Conservation (phyloP, 208 protist species). For the Porcisia deanei region DNA sequence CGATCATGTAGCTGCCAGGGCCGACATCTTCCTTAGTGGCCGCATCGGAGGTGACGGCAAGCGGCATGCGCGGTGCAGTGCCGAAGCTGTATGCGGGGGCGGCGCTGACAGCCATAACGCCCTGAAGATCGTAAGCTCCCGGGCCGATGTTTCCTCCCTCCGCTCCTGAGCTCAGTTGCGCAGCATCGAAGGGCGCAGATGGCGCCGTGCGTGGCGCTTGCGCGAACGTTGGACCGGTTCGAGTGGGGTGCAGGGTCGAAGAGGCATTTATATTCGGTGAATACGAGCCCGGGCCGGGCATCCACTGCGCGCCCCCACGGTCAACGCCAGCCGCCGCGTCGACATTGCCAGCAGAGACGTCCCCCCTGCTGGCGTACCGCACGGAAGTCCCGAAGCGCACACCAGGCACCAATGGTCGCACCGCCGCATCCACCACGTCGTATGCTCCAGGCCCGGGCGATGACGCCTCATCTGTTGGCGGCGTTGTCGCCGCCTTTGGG, state of each 20-base stretch:
- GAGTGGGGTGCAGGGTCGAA: constrained; percentile 6
- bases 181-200: not conserved
- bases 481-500: constrained; percentile 6
- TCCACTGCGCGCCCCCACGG: not conserved
- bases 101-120: not conserved
- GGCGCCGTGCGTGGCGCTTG: constrained; percentile 15
- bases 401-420: constrained; percentile 3
- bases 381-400: constrained; percentile 24
- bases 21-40: constrained; percentile 14
- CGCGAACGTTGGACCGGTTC: constrained; percentile 29
- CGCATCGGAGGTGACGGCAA: not conserved
- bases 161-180: not conserved
- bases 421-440: constrained; percentile 12
- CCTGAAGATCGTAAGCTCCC: constrained; percentile 42
- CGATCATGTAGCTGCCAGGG: constrained; percentile 31
- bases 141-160: constrained; percentile 32
- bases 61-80: constrained; percentile 25
- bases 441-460: constrained; percentile 25
- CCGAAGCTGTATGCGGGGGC: constrained; percentile 18
- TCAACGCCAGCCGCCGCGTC: not conserved
- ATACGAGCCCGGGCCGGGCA: constrained; percentile 56
- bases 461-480: not conserved
- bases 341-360: not conserved
- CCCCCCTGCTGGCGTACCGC: constrained; percentile 2
- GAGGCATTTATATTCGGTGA: constrained; percentile 27